Evolutionary conservation across 1,284 basidiomycete genomes (phyloP).

Genomic region (Ceratobasidium sp.): DNA sequence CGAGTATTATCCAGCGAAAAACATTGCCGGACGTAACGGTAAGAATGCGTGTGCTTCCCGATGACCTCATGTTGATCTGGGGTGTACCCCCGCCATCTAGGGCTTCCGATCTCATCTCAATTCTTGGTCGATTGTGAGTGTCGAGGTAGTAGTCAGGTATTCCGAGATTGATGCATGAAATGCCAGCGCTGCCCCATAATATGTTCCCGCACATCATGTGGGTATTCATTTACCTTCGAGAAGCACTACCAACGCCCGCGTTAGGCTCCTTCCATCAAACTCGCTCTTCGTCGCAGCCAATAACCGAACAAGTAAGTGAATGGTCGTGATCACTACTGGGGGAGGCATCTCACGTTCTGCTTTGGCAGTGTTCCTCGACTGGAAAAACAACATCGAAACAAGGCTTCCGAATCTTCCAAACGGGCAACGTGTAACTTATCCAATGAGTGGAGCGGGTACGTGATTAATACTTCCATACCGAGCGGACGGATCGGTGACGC

Average conservation of each 20-base stretch:
- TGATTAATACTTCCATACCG: not conserved
- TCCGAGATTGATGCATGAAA: conserved; percentile 59
- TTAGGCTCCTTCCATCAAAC: not conserved
- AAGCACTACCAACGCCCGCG: not conserved
- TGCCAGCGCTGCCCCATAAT: conserved; percentile 40
- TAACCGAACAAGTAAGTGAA: conserved; percentile 2
- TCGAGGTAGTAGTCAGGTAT: conserved; percentile 76
- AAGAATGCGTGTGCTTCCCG: not conserved
- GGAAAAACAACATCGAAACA: conserved; percentile 56
- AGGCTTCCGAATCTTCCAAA: conserved; percentile 58
- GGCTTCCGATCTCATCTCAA: conserved; percentile 58
- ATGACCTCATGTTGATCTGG: not conserved
- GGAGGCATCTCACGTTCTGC: too few species aligned
- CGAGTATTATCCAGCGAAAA: conserved; percentile 82
- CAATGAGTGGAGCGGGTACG: conserved; percentile 51
- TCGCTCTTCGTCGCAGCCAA: conserved; percentile 4
- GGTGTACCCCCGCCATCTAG: not conserved
- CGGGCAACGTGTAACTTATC: conserved; percentile 60
- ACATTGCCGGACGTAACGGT: conserved; percentile 68
- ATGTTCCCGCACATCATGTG: conserved; percentile 45
- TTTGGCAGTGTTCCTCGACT: conserved; percentile 58
- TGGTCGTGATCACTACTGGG: not conserved
- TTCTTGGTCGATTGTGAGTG: conserved; percentile 77
- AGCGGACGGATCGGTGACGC: too few species aligned
- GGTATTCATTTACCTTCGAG: not conserved